Evolutionary conservation across 1,284 basidiomycete genomes (phyloP).

Genomic region (Moesziomyces aphidis): DNA sequence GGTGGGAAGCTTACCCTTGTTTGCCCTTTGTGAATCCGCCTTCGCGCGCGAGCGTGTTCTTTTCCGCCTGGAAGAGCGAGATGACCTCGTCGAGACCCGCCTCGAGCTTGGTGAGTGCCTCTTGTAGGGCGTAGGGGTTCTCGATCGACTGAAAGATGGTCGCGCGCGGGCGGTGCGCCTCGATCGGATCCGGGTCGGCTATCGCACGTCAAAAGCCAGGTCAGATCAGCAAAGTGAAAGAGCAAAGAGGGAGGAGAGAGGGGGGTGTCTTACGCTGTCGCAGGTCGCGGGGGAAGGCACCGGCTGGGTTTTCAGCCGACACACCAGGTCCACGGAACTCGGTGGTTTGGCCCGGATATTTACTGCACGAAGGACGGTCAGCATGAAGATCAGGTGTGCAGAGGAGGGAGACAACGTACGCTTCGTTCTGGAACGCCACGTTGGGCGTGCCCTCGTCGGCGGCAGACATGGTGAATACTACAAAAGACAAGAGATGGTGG

Average conservation of each 20-base stretch:
- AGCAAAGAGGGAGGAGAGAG: not conserved
- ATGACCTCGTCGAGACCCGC: slow-evolving; percentile 56
- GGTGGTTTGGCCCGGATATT: slow-evolving; percentile 40
- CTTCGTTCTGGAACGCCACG: slow-evolving; percentile 52
- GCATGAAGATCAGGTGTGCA: not conserved
- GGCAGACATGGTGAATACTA: slow-evolving; percentile 19
- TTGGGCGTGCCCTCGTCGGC: slow-evolving; percentile 40
- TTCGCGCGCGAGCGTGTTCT: slow-evolving; percentile 52
- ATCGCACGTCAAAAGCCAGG: not conserved
- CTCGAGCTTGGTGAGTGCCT: slow-evolving; percentile 54
- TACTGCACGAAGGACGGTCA: slow-evolving; percentile 8
- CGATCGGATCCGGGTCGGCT: slow-evolving; percentile 40
- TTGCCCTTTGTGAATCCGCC: slow-evolving; percentile 58
- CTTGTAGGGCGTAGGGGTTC: slow-evolving; percentile 58
- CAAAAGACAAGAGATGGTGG: not conserved
- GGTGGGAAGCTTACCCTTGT: slow-evolving; percentile 41
- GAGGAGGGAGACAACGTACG: slow-evolving; percentile 20
- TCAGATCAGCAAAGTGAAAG: slow-evolving; percentile 1
- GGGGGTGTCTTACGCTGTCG: slow-evolving; percentile 23
- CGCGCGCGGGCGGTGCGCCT: slow-evolving; percentile 28
- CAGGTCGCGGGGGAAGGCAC: slow-evolving; percentile 40
- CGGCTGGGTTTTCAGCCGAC: slow-evolving; percentile 47
- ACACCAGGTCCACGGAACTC: slow-evolving; percentile 42
- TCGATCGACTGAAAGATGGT: slow-evolving; percentile 58
- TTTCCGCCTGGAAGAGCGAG: slow-evolving; percentile 54